phyloP scores from a whole-genome alignment of 2,329 filamentous ascomycete genomes.

The Xylaria sp. region DNA sequence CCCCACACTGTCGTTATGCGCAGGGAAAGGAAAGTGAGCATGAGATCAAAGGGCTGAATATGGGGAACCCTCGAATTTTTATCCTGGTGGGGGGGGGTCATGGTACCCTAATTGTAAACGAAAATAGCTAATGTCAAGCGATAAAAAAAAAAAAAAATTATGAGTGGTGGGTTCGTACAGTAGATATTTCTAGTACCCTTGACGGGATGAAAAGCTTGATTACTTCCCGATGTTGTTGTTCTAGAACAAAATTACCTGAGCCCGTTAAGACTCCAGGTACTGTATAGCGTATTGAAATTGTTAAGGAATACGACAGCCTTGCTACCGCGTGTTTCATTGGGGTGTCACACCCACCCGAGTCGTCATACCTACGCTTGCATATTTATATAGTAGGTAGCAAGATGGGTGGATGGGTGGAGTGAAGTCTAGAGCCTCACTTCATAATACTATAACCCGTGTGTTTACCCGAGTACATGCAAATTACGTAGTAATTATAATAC shows the following conservation, averaged over 20 bases:
- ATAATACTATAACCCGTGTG: background rate
- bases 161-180: constrained; percentile 4
- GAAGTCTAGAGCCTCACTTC: constrained; percentile 30
- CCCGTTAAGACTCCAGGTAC: background rate
- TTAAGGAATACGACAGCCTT: constrained; percentile 22
- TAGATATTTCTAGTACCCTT: constrained; percentile 2
- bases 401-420: constrained; percentile 18
- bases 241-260: constrained; percentile 25
- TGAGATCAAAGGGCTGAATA: constrained; percentile 26
- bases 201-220: constrained; percentile 14
- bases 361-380: constrained; percentile 28
- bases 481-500: background rate
- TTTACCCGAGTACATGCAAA: constrained; percentile 17
- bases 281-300: constrained; percentile 9
- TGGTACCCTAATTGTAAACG: background rate
- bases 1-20: constrained; percentile 18
- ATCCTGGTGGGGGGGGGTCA: background rate
- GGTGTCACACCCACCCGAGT: constrained; percentile 16
- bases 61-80: background rate
- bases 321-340: constrained; percentile 21
- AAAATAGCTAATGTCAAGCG: background rate
- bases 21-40: constrained; percentile 7
- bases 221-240: constrained; percentile 4
- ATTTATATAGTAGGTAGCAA: constrained; percentile 14
- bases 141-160: background rate